Evolutionary conservation across 495 filamentous ascomycete genomes (phyloP).

Genomic region (Xylaria scruposa): DNA sequence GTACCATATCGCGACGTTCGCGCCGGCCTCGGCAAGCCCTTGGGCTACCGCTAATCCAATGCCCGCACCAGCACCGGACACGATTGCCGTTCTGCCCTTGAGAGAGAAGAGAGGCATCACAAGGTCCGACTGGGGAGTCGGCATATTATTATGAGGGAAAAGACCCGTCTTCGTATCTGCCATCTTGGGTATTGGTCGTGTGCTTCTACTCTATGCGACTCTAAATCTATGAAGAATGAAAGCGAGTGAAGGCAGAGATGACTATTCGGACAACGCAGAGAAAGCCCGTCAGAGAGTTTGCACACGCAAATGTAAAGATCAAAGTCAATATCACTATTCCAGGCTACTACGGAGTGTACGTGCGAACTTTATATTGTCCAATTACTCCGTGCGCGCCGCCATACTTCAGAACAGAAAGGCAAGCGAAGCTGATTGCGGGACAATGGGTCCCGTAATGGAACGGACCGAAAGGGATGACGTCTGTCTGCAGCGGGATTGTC

Average conservation of each 20-base stretch:
- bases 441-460: background rate
- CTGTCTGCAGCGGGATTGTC: constrained; percentile 29
- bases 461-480: constrained; percentile 33
- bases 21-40: constrained; percentile 78
- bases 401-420: background rate
- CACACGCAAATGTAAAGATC: background rate
- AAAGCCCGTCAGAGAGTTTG: background rate
- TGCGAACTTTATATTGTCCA: background rate
- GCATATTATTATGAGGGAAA: constrained; percentile 67
- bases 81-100: constrained; percentile 82
- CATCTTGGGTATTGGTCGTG: constrained; percentile 39
- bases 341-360: background rate
- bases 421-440: background rate
- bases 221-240: background rate
- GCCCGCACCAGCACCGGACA: constrained; percentile 81
- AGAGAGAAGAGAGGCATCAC: constrained; percentile 84
- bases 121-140: constrained; percentile 63
- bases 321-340: background rate
- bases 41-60: constrained; percentile 83
- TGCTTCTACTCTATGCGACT: background rate
- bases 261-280: background rate
- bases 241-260: background rate
- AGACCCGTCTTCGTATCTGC: constrained; percentile 56
- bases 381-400: background rate
- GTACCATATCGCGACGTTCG: constrained; percentile 89